phyloP scores from a whole-genome alignment of 495 filamentous ascomycete species.

The Astrocystis sublimbata region DNA sequence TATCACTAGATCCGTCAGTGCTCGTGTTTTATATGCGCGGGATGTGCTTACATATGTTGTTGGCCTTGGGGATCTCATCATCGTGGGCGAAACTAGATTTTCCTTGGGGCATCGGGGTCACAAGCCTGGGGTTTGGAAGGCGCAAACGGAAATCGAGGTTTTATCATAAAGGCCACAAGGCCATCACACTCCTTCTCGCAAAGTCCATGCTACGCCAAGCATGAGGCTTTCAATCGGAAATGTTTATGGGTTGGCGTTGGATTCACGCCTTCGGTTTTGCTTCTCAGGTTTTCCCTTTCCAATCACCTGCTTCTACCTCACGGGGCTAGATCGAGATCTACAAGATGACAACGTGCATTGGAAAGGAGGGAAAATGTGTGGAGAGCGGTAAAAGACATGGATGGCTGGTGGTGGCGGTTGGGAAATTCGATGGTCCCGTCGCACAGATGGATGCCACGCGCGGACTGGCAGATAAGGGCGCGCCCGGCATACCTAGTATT shows the following conservation, averaged over 20 bases:
- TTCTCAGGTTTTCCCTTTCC: conserved; percentile 3
- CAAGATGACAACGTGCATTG: conserved; percentile 13
- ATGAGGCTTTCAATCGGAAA: conserved; percentile 24
- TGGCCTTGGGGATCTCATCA: conserved; percentile 5
- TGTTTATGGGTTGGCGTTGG: conserved; percentile 33
- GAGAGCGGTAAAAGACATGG: neutral
- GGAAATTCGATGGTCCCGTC: conserved; percentile 39
- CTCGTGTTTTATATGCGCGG: neutral
- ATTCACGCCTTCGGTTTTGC: conserved; percentile 26
- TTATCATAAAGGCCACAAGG: conserved; percentile 30
- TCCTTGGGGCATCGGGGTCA: conserved; percentile 24
- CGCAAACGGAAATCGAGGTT: conserved; percentile 30
- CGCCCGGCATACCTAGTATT: neutral
- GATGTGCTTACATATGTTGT: neutral
- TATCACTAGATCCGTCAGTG: neutral
- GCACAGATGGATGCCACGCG: conserved; percentile 55
- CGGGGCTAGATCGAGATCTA: neutral
- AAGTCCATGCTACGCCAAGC: conserved; percentile 22
- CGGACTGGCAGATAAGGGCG: conserved; percentile 1
- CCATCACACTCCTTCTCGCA: conserved; percentile 31
- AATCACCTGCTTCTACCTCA: conserved; percentile 5
- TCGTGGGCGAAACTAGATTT: conserved; percentile 15
- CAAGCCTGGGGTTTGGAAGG: conserved; percentile 27
- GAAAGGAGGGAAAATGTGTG: conserved; percentile 7
- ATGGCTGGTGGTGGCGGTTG: conserved; percentile 4